Conservation (phyloP, 2,329 filamentous ascomycete species). For the Trichoderma breve region DNA sequence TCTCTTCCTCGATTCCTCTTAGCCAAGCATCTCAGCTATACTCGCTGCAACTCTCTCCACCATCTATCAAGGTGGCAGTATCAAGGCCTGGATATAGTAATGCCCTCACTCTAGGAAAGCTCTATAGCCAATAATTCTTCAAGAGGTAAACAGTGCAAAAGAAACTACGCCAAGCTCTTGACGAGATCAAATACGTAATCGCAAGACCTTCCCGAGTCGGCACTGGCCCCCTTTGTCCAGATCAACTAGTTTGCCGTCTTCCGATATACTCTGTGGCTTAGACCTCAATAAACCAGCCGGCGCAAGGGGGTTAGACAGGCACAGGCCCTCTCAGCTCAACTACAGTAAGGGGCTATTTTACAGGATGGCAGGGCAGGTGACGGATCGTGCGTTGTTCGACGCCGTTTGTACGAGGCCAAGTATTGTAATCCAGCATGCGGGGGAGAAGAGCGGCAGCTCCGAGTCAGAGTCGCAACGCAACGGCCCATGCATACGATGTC, state of each 20-base stretch:
- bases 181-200: neutral
- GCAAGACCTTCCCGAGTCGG: neutral
- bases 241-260: conserved; percentile 11
- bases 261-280: conserved; percentile 15
- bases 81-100: neutral
- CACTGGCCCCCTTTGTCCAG: conserved; percentile 1
- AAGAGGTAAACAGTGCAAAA: neutral
- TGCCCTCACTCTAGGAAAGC: neutral
- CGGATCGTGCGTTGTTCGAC: neutral
- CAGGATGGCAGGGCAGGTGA: neutral
- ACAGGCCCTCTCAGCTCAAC: neutral
- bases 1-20: neutral
- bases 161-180: neutral
- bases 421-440: neutral
- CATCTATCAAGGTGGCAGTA: neutral
- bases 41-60: neutral
- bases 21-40: neutral
- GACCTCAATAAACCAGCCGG: neutral
- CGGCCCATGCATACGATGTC: neutral
- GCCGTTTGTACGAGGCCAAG: neutral
- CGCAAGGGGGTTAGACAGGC: neutral
- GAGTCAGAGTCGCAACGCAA: neutral
- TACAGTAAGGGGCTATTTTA: neutral
- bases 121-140: neutral
- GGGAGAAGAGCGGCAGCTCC: neutral